Evolutionary conservation across 1,284 basidiomycete genomes (phyloP).

Genomic region (Neonothopanus nambi): DNA sequence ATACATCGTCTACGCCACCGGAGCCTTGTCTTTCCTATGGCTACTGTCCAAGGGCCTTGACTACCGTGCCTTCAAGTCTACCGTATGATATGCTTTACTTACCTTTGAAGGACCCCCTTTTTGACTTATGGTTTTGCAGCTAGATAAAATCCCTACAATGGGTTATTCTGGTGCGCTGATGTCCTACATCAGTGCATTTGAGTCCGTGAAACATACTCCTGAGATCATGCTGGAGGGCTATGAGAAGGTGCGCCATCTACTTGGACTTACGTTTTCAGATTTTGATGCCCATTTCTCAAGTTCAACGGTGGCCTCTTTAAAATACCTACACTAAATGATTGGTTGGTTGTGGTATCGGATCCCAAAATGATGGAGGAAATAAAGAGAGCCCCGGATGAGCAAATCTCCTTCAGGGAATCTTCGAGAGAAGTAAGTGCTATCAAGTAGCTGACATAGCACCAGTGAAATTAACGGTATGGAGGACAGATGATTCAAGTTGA

Average conservation of each 20-base stretch:
- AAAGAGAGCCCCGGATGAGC: conserved; percentile 30
- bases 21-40: too few species aligned
- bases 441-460: too few species aligned
- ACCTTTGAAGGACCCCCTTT: too few species aligned
- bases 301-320: conserved; percentile 26
- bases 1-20: too few species aligned
- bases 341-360: too few species aligned
- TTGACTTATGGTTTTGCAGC: too few species aligned
- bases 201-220: conserved; percentile 7
- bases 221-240: conserved; percentile 16
- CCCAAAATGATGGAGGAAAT: conserved; percentile 33
- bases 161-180: conserved; percentile 9
- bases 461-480: neutral
- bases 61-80: too few species aligned
- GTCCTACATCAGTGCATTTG: conserved; percentile 7
- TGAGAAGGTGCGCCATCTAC: conserved; percentile 1
- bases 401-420: conserved; percentile 29
- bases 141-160: conserved; percentile 11
- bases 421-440: too few species aligned
- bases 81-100: too few species aligned
- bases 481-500: conserved; percentile 12
- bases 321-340: conserved; percentile 30
- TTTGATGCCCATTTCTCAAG: neutral
- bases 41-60: too few species aligned
- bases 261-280: neutral